Base-by-base conservation (phyloP, 805 yeast species). In the Wickerhamiella sorbophila region DNA sequence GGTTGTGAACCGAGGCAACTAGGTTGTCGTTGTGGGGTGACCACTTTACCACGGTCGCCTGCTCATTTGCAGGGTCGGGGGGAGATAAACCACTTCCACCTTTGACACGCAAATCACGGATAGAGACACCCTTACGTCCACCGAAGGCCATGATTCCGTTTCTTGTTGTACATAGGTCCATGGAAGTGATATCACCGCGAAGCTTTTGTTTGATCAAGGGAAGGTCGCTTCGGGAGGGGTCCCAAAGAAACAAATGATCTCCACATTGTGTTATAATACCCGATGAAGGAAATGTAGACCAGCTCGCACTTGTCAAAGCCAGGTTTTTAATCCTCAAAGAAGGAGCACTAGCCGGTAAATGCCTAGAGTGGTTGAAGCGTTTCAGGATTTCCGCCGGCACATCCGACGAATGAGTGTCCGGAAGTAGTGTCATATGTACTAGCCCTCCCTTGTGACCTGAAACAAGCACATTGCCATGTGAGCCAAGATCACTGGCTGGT, bases 401-500 rank as follows among this genome's bases (percentile, higher is more conserved):
- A 42, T 70, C 64, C 19, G 68, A 68, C 6, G 64, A 54, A 20
- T 61, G 56, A 1, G 72, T 61, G 37, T 67, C 71, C 1, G 94
- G 91, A 6, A 85, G 66, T 15, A 79, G 64, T 3, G 83, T 73
- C 45, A 86, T 57, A 58, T 87, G 83, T 0, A 77, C 83, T 42
- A 71, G 62, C 1, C 95, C 95, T 44, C 74, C 72, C 40, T 69
- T 71, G 56, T 85, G 91, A 9, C 94, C 95, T 0, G 93, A 70
- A 3, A 64, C 62, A 1, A 65, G 50, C 9, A 69, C 64, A 65
- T 63, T 66, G 61, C 77, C 74, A 42, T 68, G 51, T n/a, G 48
- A 44, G 26, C 64, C 65, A 27, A 56, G 50, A 14, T 46, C 43
- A 8, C 57, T 52, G 16, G 44, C 40, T 45, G 66, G 59, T 1